phyloP scores from a whole-genome alignment of 1,284 basidiomycete genomes.

The Pterulicium gracile region DNA sequence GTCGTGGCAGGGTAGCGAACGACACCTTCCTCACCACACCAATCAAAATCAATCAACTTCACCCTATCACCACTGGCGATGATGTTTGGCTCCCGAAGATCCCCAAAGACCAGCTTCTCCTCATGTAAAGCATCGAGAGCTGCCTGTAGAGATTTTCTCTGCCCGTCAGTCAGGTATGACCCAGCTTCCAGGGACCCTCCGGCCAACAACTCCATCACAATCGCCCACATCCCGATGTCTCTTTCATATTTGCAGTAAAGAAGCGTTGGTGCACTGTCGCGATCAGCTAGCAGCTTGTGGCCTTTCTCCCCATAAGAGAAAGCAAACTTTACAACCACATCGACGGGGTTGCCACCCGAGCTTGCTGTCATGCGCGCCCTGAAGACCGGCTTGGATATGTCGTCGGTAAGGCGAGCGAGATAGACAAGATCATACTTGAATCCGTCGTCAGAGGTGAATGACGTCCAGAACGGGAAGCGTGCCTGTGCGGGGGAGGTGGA shows the following conservation, averaged over 20 bases:
- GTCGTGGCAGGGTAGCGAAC: conserved; percentile 1
- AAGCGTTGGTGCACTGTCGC: not conserved
- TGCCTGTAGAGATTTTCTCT: not conserved
- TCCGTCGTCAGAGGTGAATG: not conserved
- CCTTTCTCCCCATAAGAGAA: not conserved
- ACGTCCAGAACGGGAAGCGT: not conserved
- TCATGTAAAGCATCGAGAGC: conserved; percentile 2
- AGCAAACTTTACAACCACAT: not conserved
- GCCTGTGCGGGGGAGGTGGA: not conserved
- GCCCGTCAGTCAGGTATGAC: not conserved
- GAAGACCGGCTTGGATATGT: not conserved
- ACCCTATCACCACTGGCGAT: not conserved
- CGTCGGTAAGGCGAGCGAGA: not conserved
- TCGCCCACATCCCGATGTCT: not conserved
- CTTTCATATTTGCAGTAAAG: not conserved
- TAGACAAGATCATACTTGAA: not conserved
- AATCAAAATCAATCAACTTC: conserved; percentile 5
- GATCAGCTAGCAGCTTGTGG: not conserved
- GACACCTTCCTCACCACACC: conserved; percentile 3
- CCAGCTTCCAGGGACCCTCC: not conserved
- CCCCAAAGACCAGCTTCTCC: conserved; percentile 3
- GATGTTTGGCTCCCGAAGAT: conserved; percentile 5
- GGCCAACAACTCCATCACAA: not conserved
- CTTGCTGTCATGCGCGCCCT: not conserved
- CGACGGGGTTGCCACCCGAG: not conserved